A percentile compares a stretch with the other conserved stretches of the same genome.
phyloP scores from a whole-genome alignment of 306 rosid genomes.

The Lathyrus tuberosus region DNA sequence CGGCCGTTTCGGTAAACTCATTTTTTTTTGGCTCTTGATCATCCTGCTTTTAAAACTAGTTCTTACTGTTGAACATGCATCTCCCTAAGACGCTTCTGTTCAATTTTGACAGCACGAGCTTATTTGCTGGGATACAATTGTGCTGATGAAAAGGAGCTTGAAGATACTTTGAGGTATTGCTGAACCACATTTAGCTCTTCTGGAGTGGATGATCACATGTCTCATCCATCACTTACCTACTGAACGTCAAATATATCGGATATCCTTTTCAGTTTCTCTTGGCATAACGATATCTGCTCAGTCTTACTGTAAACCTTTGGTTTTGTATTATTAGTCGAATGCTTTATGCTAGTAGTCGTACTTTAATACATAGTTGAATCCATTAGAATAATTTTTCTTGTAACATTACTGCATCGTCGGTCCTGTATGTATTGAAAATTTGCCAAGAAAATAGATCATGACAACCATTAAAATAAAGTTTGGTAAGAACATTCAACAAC shows the following conservation, averaged over 20 bases:
- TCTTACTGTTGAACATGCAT: constrained; percentile 7
- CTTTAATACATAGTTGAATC: constrained; percentile 26
- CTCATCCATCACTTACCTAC: constrained; percentile 30
- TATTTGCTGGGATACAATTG: constrained; percentile 84
- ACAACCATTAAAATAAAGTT: too few relatives aligned
- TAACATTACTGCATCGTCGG: not conserved
- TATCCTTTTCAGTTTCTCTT: too few relatives aligned
- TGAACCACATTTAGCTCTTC: constrained; percentile 46
- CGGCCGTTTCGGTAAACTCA: constrained; percentile 79
- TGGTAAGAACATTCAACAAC: too few relatives aligned
- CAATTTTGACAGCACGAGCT: constrained; percentile 69
- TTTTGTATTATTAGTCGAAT: not conserved
- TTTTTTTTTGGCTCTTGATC: constrained; percentile 2
- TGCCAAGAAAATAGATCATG: not conserved
- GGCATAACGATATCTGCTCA: too few relatives aligned
- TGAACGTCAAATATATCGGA: not conserved
- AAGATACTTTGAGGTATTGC: constrained; percentile 86
- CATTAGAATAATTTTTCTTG: not conserved
- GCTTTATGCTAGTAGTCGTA: constrained; percentile 1
- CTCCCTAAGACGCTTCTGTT: constrained; percentile 37
- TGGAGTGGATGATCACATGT: constrained; percentile 39
- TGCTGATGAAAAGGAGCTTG: constrained; percentile 90
- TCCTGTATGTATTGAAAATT: not conserved
- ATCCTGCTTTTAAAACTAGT: not conserved
- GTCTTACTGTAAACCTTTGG: constrained; percentile 5